Base-by-base conservation (phyloP, 108 stramenopile species). In the Pseudonitzschia delicatissima region DNA sequence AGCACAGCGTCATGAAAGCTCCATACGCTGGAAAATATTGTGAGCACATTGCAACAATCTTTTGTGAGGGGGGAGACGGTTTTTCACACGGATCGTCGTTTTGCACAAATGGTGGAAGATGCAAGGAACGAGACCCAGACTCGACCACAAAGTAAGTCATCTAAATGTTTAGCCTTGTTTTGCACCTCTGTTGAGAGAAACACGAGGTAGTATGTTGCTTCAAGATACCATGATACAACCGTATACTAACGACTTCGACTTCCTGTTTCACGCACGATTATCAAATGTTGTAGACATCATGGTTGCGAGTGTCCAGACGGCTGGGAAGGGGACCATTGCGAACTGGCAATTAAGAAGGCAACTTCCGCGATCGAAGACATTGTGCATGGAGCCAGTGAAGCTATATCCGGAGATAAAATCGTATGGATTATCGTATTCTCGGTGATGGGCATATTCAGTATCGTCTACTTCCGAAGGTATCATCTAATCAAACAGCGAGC, bases 31-130 rank as follows among this genome's bases (percentile, higher is more conserved):
- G 31, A 36, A 62, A 67, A 18, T 74, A 74, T 33, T 74, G 73
- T 40, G 50, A 51, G 25, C 36, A 62, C 15, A 53, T 67, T 9
- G 47, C 42, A 15, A 74, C 60, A 9, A 61, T 67, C 15, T 58
- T 55, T 50, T 74, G 73, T 36, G 48, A 53, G 18, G 37, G 28
- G 12, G 48, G 47, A n/a, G 70, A 71, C 44, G 51, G 32, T 27
- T 28, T 27, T 15, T 28, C 4, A 39, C 35, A 40, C 27, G 25
- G 37, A 23, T 26, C 37, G 27, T 47, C 57, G 20, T 74, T 44
- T 20, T 74, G 73, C 40, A 53, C 40, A 6, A 74, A 74, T 45
- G 73, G 73, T 25, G 66, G 73, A 17, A 67, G 50, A 33, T 67
- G 66, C 21, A 62, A 45, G 32, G 12, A 34, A 0, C 52, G 47